A percentile compares a stretch with the other conserved stretches of the same genome.
These are phyloP conservation scores for Xylaria flabelliformis DNA, from an alignment of 495 filamentous ascomycete species.

Conservation along the genomic window DNA sequence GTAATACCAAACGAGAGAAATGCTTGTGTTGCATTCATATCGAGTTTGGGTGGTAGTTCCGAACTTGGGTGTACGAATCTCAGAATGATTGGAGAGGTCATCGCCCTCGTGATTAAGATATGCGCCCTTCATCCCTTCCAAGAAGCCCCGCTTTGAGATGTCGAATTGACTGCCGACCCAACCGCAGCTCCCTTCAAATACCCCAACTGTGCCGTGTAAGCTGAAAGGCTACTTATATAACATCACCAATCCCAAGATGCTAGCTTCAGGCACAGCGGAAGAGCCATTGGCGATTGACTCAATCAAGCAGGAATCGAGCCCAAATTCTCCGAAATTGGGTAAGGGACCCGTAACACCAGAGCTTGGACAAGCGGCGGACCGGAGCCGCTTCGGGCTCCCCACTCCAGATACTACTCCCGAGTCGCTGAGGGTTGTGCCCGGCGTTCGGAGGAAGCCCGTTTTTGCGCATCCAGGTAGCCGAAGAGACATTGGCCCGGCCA, in stretches of 20 bases:
- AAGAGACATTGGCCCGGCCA: background rate
- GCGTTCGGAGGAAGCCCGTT: background rate
- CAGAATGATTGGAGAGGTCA: slow-evolving; percentile 3
- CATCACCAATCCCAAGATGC: slow-evolving; percentile 3
- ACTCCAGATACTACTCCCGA: slow-evolving; percentile 18
- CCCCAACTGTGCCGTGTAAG: slow-evolving; percentile 12
- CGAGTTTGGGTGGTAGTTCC: background rate
- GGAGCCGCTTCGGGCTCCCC: slow-evolving; percentile 18
- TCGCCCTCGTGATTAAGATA: slow-evolving; percentile 5
- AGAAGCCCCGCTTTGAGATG: background rate
- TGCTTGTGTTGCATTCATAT: background rate
- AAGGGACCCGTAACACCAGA: slow-evolving; percentile 20
- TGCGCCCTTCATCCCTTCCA: background rate
- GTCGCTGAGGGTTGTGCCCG: background rate
- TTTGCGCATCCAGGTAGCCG: background rate
- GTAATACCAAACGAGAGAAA: background rate
- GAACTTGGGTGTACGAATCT: background rate
- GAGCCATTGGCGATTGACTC: background rate
- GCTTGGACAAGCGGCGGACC: background rate
- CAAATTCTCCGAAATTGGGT: background rate
- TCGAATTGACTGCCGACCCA: background rate
- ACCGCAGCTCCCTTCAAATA: background rate
- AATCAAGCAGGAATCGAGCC: background rate
- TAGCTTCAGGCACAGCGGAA: background rate
- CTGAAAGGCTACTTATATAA: background rate